phyloP scores from a whole-genome alignment of 2,329 filamentous ascomycete species.

The Bipolaris zeicola region DNA sequence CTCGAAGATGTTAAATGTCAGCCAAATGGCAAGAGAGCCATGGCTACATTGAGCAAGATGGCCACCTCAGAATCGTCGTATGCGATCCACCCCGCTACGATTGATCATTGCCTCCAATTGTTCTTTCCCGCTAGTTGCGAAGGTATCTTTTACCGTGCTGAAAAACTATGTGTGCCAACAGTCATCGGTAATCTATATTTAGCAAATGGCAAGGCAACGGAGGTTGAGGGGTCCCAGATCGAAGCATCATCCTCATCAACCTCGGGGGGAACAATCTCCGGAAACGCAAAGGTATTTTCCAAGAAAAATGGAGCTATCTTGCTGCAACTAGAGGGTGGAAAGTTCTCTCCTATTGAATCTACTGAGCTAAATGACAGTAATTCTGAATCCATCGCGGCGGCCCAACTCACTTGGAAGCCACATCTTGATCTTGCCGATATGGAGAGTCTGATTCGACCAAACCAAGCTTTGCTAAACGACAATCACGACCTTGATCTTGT shows the following conservation, averaged over 20 bases:
- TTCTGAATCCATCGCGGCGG: background rate
- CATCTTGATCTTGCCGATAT: background rate
- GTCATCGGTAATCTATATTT: background rate
- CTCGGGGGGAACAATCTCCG: background rate
- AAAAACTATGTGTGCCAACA: background rate
- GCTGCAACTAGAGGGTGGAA: background rate
- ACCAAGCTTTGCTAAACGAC: background rate
- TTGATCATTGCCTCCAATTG: background rate
- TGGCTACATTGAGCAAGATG: background rate
- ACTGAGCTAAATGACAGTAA: background rate
- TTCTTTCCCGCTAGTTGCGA: background rate
- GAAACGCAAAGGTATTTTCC: background rate
- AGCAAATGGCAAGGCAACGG: background rate
- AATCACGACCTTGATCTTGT: background rate
- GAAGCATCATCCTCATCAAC: background rate
- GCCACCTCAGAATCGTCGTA: background rate
- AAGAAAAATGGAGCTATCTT: background rate
- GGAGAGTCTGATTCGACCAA: background rate
- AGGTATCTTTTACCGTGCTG: background rate
- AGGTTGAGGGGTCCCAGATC: background rate
- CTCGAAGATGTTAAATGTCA: background rate
- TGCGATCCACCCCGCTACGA: background rate
- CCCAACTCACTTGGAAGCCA: background rate
- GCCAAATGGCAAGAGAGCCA: background rate
- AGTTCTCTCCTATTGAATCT: background rate